Conservation (phyloP, 2,329 filamentous ascomycete genomes). For the Graphilbum ipis-grandicollis region DNA sequence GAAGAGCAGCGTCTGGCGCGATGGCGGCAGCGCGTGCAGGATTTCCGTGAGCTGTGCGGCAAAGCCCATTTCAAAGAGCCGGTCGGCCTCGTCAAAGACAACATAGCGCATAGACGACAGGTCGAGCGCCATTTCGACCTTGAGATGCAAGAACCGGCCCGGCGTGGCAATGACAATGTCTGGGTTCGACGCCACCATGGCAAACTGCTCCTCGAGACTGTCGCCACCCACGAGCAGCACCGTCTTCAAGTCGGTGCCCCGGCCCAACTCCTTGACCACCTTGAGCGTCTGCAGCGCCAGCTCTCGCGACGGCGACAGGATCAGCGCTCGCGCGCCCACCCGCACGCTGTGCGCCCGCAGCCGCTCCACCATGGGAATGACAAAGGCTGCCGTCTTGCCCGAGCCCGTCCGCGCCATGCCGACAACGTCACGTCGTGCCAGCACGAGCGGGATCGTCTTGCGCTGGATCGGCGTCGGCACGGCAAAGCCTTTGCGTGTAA, state of each 20-base stretch:
- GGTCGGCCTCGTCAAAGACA: conserved; percentile 94
- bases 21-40: conserved; percentile 66
- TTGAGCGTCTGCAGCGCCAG: conserved; percentile 88
- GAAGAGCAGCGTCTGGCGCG: conserved; percentile 81
- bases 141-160: conserved; percentile 86
- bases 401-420: conserved; percentile 98
- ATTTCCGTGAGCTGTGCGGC: conserved; percentile 87
- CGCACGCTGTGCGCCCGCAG: conserved; percentile 75
- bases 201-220: conserved; percentile 88
- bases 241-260: conserved; percentile 80
- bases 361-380: conserved; percentile 95
- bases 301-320: conserved; percentile 86
- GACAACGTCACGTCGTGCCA: conserved; percentile 88
- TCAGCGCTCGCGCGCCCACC: conserved; percentile 70
- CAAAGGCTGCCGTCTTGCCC: conserved; percentile 94
- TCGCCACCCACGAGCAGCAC: conserved; percentile 88
- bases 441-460: conserved; percentile 82
- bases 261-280: conserved; percentile 85
- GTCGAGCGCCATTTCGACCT: conserved; percentile 90
- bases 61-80: conserved; percentile 97
- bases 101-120: conserved; percentile 85
- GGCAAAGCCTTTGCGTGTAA: conserved; percentile 83
- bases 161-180: conserved; percentile 96
- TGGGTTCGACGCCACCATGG: conserved; percentile 81
- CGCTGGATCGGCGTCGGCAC: conserved; percentile 95